Percentiles rank a stretch among this genome's conserved stretches.
phyloP scores from a whole-genome alignment of 805 yeast species.

The Yarrowia sp. region DNA sequence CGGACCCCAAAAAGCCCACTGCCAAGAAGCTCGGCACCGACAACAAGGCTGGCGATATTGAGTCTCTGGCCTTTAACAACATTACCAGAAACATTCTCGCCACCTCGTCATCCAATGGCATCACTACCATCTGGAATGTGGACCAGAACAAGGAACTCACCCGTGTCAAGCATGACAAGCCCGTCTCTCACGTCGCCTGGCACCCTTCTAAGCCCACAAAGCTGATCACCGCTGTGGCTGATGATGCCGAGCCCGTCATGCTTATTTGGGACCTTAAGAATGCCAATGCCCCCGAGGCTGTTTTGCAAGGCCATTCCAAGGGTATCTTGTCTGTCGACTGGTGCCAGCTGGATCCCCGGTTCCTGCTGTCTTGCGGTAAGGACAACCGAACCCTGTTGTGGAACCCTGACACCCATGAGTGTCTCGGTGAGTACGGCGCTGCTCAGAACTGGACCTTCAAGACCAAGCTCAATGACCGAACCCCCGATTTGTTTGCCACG shows the following conservation, averaged over 20 bases:
- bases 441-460: conserved; percentile 93
- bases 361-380: conserved; percentile 85
- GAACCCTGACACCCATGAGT: conserved; percentile 76
- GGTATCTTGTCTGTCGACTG: conserved; percentile 91
- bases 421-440: conserved; percentile 83
- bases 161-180: conserved; percentile 71
- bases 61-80: conserved; percentile 85
- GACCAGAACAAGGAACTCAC: conserved; percentile 83
- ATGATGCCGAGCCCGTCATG: conserved; percentile 74
- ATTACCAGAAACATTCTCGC: conserved; percentile 83
- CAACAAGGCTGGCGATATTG: conserved; percentile 55
- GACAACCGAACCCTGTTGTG: conserved; percentile 85
- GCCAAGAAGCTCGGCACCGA: conserved; percentile 56
- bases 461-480: conserved; percentile 77
- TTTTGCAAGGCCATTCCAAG: conserved; percentile 74
- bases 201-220: conserved; percentile 87
- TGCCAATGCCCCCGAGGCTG: conserved; percentile 80
- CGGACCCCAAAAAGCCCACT: conserved; percentile 51
- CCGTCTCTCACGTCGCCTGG: conserved; percentile 85
- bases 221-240: conserved; percentile 81
- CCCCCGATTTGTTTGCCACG: conserved; percentile 73
- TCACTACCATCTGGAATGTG: conserved; percentile 91
- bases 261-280: conserved; percentile 93
- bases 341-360: conserved; percentile 77
- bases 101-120: conserved; percentile 78